Evolutionary conservation across 805 yeast genomes (phyloP), one percentile per base, ranked within the genome.

Genomic region (Tetrapisispora taiwanensis): DNA sequence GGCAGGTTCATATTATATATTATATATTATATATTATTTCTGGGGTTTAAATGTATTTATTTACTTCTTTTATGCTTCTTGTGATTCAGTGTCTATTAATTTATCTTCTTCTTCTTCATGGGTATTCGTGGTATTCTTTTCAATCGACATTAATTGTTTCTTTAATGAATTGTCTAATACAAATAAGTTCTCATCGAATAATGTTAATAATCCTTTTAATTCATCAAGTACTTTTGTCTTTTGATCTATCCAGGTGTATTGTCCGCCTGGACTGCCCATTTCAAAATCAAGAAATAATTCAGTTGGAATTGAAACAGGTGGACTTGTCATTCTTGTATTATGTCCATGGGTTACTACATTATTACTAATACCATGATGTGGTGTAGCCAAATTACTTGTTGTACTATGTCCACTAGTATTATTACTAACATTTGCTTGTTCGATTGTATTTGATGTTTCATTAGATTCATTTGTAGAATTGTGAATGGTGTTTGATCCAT

Each of bases 151-250:
- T 3, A 58, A 35, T 41, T 56, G 60, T 34, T 51, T 50, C 47
- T 56, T 54, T 19, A 62, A 43, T 0, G 63, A 52, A 30, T 46
- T 49, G 38, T 62, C 65, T 32, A 62, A 41, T 0, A 52, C 56
- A 3, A 65, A 60, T 12, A 62, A 37, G 5, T 59, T 57, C 6
- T 58, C 62, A 33, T 60, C 64, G 30, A 55, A 57, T 54, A 56
- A 49, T 45, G 52, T 48, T 15, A 62, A 48, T 26, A 62, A 47
- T 7, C 43, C 42, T 40, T 56, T 54, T 30, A 62, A 48, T 46
- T 62, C 64, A n/a, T 53, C 46, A 30, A 60, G 45, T n/a, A 60
- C 59, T 12, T 48, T 50, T 17, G 61, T 59, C 37, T 60, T 60
- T 24, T 53, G 52, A 30, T 62, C 63, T 10, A 50, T 46, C 44